A percentile compares a stretch with the other conserved stretches of the same genome.
Evolutionary conservation across 495 filamentous ascomycete species (phyloP).

Genomic region (Endocarpon pusillum): DNA sequence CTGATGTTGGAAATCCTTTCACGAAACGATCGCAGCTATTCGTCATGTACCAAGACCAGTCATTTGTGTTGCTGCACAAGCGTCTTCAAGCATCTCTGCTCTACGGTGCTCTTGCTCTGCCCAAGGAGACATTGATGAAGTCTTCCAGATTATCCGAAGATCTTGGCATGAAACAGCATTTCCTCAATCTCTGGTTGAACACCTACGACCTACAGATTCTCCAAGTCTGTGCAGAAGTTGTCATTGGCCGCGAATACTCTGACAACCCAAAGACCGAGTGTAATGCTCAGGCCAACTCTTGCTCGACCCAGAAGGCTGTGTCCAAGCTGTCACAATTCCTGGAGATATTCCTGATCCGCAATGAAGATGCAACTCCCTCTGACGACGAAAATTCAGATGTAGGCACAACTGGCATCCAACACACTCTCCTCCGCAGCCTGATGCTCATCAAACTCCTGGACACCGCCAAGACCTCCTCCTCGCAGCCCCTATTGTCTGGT

Average conservation of each 20-base stretch:
- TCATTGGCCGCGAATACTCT: slow-evolving; percentile 38
- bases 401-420: too few relatives aligned
- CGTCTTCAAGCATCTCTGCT: slow-evolving; percentile 45
- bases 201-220: slow-evolving; percentile 36
- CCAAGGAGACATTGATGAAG: slow-evolving; percentile 31
- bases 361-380: slow-evolving; percentile 33
- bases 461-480: slow-evolving; percentile 23
- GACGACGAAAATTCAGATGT: slow-evolving; percentile 5
- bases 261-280: slow-evolving; percentile 4
- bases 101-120: slow-evolving; percentile 40
- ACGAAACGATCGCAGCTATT: slow-evolving; percentile 21
- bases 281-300: neutral
- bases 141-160: slow-evolving; percentile 35
- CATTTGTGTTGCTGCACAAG: slow-evolving; percentile 36
- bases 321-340: slow-evolving; percentile 30
- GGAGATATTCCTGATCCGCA: slow-evolving; percentile 39
- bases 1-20: slow-evolving; percentile 12
- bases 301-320: neutral
- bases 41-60: slow-evolving; percentile 34
- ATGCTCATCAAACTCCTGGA: slow-evolving; percentile 46
- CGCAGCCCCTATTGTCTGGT: slow-evolving; percentile 15
- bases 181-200: slow-evolving; percentile 38
- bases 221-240: slow-evolving; percentile 37
- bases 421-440: slow-evolving; percentile 37
- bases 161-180: slow-evolving; percentile 38